Base-by-base conservation (phyloP, 352 stramenopile species). In the Phytophthora citricola region DNA sequence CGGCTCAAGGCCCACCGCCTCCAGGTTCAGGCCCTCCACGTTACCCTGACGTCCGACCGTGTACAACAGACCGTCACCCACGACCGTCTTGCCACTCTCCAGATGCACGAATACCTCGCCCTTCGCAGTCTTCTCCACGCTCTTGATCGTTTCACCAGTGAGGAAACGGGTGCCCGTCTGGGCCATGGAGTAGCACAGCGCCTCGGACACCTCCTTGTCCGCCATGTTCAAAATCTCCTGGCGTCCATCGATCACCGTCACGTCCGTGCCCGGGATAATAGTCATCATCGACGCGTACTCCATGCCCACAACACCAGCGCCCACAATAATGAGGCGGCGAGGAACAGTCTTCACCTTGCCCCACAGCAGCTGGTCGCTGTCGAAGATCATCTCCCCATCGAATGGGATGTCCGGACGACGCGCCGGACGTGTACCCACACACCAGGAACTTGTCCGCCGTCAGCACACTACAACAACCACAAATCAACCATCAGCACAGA, bases 211-310 rank as follows among this genome's bases (percentile, higher is more conserved):
- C 66, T 97, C 89, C 50, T 86, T 86, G 69, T 97, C 90, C 3
- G 90, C 90, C 83, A 97, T 95, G 57, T 95, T 87, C 38, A 97
- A 67, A 49, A 95, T 92, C 64, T 93, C 85, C 63, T 93, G 84
- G 51, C 88, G 83, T 26, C 85, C 84, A 46, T 97, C 90, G 58
- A 97, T 94, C 55, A 97, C 87, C 29, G 89, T 97, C 46, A 97
- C 89, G 14, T 94, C 84, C 32, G 90, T 94, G 46, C 90, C 90
- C 0, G 89, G 89, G 44, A 97, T 92, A 56, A 97, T 95, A 55
- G 83, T 94, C 73, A 97, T 94, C 89, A 97, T 97, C 15, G 83
- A 93, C 12, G 90, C 90, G 49, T 97, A 97, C 52, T 97, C 90
- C 88, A 97, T 97, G n/a, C 90, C 90, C 40, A 97, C 91, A 39